Evolutionary conservation across 2,329 filamentous ascomycete genomes (phyloP), one percentile per base, ranked within the genome.

Genomic region (Parafenestella ontariensis): DNA sequence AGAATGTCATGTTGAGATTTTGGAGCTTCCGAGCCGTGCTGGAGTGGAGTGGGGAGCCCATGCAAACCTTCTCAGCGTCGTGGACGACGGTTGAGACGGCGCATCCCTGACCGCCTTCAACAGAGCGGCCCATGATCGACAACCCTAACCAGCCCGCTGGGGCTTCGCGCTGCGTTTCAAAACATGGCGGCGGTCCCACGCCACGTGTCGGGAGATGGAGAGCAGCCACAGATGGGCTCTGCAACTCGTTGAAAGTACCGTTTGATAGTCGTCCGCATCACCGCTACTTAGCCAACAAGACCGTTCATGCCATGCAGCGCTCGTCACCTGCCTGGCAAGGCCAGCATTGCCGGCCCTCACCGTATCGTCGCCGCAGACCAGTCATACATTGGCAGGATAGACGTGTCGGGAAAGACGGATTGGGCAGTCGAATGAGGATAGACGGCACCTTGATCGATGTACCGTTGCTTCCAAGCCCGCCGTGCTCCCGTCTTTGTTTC

Each of bases 151-250:
- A 60, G 48, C 44, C 52, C 52, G 59, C 58, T 64, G 69, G 69
- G n/a, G n/a, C 62, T 64, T 61, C 48, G 57, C 55, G 50, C 52
- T 64, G 60, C 46, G 68, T 66, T 71, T 70, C 65, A 63, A 61
- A n/a, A n/a, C 54, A 56, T 63, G 52, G 56, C 59, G 59, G 15
- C 31, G 15, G 31, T 34, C 15, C 13, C 54, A 50, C 62, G 64
- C 65, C 68, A 68, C 65, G 65, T 70, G 65, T 61, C 54, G 61
- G 61, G 41, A 40, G 40, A 41, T 39, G 45, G 28, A 43, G 39
- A 33, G 31, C 52, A 58, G 61, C 61, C 65, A 61, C 55, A 65
- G 54, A 54, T 49, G 63, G 49, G 47, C 42, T 46, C 49, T 56
- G 52, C 56, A 56, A 56, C 40, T 61, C 53, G 61, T 46, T 64